A percentile compares a stretch with the other conserved stretches of the same genome.
Evolutionary conservation across 345 rosid genomes (phyloP).

Genomic region (Murraya paniculata): DNA sequence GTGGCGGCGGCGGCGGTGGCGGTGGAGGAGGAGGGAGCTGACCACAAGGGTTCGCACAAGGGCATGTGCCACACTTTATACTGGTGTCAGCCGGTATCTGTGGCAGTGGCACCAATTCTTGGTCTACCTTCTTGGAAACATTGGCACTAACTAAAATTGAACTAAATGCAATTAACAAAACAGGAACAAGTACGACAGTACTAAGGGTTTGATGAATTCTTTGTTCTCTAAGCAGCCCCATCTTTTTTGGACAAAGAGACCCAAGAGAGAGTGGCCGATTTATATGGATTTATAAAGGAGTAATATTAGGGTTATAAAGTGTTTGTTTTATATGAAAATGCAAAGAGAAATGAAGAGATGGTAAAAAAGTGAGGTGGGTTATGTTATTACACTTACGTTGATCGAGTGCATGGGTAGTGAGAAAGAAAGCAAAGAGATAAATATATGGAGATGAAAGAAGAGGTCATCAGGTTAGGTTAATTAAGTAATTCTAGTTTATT

Average conservation of each 20-base stretch:
- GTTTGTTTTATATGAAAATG: background rate
- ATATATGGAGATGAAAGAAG: background rate
- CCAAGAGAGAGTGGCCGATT: background rate
- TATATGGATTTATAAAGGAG: background rate
- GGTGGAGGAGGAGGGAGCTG: constrained; percentile 33
- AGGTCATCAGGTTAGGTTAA: constrained; percentile 4
- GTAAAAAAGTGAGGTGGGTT: background rate
- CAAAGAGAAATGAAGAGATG: background rate
- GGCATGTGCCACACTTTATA: constrained; percentile 50
- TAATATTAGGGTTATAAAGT: background rate
- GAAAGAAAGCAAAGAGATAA: background rate
- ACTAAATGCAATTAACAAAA: constrained; percentile 13
- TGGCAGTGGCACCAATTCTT: constrained; percentile 25
- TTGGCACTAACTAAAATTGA: constrained; percentile 15
- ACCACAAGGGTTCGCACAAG: constrained; percentile 51
- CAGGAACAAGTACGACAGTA: background rate
- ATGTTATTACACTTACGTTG: constrained; percentile 5
- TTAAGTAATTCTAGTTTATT: background rate
- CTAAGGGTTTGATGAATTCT: background rate
- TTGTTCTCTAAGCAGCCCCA: background rate
- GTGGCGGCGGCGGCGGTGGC: constrained; percentile 19
- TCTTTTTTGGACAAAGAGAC: background rate
- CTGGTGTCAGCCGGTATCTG: constrained; percentile 23
- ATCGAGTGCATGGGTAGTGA: constrained; percentile 1
- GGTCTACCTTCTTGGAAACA: constrained; percentile 19